These are phyloP conservation scores for Termitomyces sp. DNA, from an alignment of 768 basidiomycete genomes.

Conservation along the genomic window DNA sequence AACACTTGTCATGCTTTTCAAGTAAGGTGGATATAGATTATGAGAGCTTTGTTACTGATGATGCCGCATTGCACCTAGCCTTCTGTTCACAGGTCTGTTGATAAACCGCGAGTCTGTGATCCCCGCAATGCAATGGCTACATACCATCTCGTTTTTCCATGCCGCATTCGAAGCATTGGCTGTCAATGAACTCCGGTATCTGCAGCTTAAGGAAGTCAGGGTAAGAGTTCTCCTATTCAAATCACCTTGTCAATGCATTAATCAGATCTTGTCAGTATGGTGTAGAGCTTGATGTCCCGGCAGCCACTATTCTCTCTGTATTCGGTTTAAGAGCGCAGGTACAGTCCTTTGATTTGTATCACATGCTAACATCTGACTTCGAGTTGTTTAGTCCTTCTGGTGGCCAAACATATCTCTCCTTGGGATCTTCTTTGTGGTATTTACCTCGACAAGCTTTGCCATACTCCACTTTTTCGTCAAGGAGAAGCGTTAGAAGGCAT, in stretches of 20 bases:
- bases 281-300: constrained; percentile 93
- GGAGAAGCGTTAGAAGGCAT: constrained; percentile 49
- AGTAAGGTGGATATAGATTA: constrained; percentile 48
- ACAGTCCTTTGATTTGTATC: constrained; percentile 13
- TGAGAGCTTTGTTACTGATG: background rate
- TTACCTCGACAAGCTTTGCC: constrained; percentile 72
- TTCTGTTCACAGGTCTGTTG: constrained; percentile 91
- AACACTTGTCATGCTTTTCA: constrained; percentile 95
- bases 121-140: constrained; percentile 72
- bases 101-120: constrained; percentile 90
- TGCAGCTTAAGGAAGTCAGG: constrained; percentile 88
- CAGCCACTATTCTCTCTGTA: constrained; percentile 89
- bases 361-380: background rate
- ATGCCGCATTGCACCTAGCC: constrained; percentile 34
- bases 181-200: constrained; percentile 95
- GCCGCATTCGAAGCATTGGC: constrained; percentile 95
- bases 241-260: background rate
- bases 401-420: constrained; percentile 92
- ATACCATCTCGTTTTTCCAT: constrained; percentile 96
- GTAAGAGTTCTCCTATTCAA: constrained; percentile 33
- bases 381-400: constrained; percentile 76
- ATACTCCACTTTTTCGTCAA: constrained; percentile 86
- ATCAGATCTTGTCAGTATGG: constrained; percentile 61
- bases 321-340: constrained; percentile 91
- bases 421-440: constrained; percentile 78